Conservation (phyloP, 1,284 basidiomycete species). For the Sanguinoderma infundibulare region DNA sequence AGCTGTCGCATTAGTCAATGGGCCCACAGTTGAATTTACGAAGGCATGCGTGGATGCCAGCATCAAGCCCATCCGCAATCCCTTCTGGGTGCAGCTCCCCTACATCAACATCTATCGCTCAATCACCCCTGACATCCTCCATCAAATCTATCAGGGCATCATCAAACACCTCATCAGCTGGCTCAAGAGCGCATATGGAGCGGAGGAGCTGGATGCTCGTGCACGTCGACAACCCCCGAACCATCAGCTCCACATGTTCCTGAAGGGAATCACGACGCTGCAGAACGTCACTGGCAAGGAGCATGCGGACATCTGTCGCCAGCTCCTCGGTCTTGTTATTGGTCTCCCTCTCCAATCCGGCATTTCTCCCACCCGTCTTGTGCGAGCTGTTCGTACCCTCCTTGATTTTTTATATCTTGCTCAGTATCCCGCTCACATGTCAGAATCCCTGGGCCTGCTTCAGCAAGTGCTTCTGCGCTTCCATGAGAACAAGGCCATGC, state of each 20-base stretch:
- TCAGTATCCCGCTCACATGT: not conserved
- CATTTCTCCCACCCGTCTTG: not conserved
- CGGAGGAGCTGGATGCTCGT: constrained; percentile 1
- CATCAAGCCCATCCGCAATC: constrained; percentile 1
- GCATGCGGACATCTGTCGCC: constrained; percentile 16
- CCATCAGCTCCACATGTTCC: constrained; percentile 25
- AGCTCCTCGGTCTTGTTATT: constrained; percentile 35
- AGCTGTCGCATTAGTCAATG: not conserved
- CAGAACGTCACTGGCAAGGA: constrained; percentile 26
- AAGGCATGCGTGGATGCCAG: not conserved
- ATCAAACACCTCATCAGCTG: constrained; percentile 27
- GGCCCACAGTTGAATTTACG: not conserved
- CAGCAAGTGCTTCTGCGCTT: not conserved
- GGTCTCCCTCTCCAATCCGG: constrained; percentile 21
- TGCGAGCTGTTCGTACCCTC: not conserved
- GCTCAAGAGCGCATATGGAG: not conserved
- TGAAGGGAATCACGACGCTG: constrained; percentile 28
- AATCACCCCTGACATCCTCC: constrained; percentile 32
- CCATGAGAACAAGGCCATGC: constrained; percentile 2
- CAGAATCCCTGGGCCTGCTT: not conserved
- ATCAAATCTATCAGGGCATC: constrained; percentile 36
- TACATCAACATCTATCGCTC: constrained; percentile 28
- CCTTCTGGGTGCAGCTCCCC: constrained; percentile 31
- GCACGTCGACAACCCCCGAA: constrained; percentile 22
- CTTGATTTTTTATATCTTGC: constrained; percentile 9